A percentile compares a stretch with the other conserved stretches of the same genome.
phyloP scores from a whole-genome alignment of 78 protist genomes.

The Anaeramoeba flamelloides region DNA sequence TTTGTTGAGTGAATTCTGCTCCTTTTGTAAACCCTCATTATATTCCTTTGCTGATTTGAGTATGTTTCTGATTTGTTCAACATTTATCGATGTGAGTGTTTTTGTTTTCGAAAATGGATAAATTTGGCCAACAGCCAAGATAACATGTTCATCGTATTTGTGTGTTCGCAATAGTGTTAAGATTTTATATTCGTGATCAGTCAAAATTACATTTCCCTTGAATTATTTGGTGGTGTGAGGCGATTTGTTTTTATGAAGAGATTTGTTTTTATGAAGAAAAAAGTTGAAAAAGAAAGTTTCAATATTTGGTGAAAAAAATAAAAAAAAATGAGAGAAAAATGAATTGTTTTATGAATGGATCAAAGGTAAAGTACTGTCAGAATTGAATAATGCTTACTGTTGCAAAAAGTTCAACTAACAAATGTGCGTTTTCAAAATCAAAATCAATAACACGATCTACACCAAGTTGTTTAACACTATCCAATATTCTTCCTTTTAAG shows the following conservation, averaged over 20 bases:
- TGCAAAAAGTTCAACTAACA: background rate
- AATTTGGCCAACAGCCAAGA: constrained; percentile 32
- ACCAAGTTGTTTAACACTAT: constrained; percentile 59
- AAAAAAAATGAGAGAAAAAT: background rate
- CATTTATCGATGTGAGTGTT: background rate
- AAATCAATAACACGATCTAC: constrained; percentile 72
- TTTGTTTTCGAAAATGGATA: constrained; percentile 21
- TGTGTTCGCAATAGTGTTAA: constrained; percentile 34
- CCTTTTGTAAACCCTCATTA: background rate
- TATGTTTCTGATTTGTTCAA: no score
- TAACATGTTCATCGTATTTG: constrained; percentile 14
- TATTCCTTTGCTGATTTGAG: no score
- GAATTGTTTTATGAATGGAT: background rate
- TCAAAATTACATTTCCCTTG: constrained; percentile 45
- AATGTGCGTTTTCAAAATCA: constrained; percentile 40
- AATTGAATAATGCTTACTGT: background rate
- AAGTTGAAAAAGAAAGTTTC: background rate
- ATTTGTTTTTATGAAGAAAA: background rate
- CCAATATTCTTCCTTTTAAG: constrained; percentile 47
- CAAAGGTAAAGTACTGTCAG: background rate
- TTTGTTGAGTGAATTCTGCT: background rate
- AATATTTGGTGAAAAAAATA: background rate
- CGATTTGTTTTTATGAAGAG: background rate
- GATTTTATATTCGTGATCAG: constrained; percentile 30
- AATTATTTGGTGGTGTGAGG: background rate